phyloP scores from a whole-genome alignment of 805 yeast species.

The Yamadazyma insecticola region DNA sequence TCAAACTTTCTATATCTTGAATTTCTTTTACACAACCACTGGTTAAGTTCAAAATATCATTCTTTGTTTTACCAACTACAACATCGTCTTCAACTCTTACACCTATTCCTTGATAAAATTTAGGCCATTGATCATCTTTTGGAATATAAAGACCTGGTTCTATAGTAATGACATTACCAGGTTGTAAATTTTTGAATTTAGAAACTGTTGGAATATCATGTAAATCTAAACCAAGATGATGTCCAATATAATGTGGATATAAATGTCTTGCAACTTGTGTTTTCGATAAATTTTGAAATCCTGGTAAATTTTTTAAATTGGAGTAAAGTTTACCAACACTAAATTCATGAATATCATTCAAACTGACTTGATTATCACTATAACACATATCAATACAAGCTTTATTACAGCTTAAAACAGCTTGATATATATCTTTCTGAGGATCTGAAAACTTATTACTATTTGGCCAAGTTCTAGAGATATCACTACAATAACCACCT shows the following conservation, averaged over 20 bases:
- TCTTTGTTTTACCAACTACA: conserved; percentile 61
- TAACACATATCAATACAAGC: conserved; percentile 69
- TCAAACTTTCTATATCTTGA: conserved; percentile 69
- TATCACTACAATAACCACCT: conserved; percentile 95
- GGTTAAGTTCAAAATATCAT: conserved; percentile 55
- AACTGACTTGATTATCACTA: conserved; percentile 44
- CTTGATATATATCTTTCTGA: conserved; percentile 84
- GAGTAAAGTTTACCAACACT: conserved; percentile 56
- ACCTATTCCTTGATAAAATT: conserved; percentile 80
- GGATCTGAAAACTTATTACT: conserved; percentile 68
- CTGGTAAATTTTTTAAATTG: conserved; percentile 66
- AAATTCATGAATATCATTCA: conserved; percentile 71
- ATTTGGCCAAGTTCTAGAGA: conserved; percentile 95
- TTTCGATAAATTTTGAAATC: conserved; percentile 51
- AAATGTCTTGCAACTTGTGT: conserved; percentile 49
- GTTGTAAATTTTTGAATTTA: conserved; percentile 46
- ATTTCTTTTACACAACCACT: conserved; percentile 84
- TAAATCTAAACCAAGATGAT: conserved; percentile 88
- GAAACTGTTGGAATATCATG: conserved; percentile 74
- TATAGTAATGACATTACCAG: conserved; percentile 84
- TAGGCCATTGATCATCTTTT: conserved; percentile 64
- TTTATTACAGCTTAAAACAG: conserved; percentile 79
- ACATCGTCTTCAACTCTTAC: conserved; percentile 93
- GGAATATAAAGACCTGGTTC: conserved; percentile 97
- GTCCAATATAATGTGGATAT: conserved; percentile 96